Evolutionary conservation across 2,329 filamentous ascomycete genomes (phyloP), one percentile per base, ranked within the genome.

Genomic region (Fusarium sambucinum): DNA sequence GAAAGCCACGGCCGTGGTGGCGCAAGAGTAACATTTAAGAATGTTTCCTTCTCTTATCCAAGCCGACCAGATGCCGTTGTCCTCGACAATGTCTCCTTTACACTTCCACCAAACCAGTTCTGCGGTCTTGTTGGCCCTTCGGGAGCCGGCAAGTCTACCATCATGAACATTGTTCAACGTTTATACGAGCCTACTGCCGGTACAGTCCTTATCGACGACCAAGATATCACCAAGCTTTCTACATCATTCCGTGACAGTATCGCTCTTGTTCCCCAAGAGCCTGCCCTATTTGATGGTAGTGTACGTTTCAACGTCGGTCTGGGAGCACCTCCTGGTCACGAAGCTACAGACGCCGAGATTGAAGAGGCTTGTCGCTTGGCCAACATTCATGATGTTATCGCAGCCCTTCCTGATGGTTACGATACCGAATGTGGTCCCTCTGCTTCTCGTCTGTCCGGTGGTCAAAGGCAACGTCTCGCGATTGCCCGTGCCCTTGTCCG

Each of bases 401-500:
- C 80, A 41, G 77, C 81, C 0, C 79, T 93, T 19, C 90, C 89
- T 0, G 80, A 90, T 12, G 89, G 89, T 1, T 92, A 92, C 73
- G 79, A 90, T 21, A 92, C 89, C 0, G 84, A 86, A 63, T 82
- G 89, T 27, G 85, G 94, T 6, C 89, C 91, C n/a, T 89, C 91
- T 63, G 91, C 91, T 3, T 90, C 90, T 0, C 85, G 90, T 19
- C 78, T 96, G 4, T 94, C 91, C 0, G 92, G 92, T 2, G 93
- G 93, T 0, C 93, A 96, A 76, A 87, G 89, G 17, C 93, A 96
- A 76, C 86, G 92, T 1, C 79, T 96, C 16, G 89, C 90, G 1
- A 94, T 96, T 72, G 92, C 93, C 0, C 85, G 93, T 14, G 92
- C 92, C 1, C 81, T 95, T 5, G 85, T 94, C 4, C 85, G 92